These are phyloP conservation scores for Zizania palustris DNA, from an alignment of 202 grass and related monocot species.

Conservation along the genomic window DNA sequence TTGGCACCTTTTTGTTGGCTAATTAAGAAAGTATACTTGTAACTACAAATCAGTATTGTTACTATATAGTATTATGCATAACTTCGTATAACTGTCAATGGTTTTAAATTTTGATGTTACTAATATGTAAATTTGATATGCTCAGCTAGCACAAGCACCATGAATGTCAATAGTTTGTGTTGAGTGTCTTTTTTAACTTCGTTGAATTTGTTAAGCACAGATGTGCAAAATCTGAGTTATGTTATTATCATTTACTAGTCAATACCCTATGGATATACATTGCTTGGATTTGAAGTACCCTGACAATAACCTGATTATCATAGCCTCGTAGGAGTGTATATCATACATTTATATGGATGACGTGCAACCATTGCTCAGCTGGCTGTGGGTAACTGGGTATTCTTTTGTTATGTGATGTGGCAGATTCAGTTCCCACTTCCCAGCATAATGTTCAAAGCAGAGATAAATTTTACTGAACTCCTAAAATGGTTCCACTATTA, in stretches of 20 bases:
- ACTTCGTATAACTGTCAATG: slow-evolving; percentile 4
- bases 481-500: background rate
- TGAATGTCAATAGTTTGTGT: background rate
- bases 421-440: background rate
- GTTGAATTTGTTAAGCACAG: slow-evolving; percentile 28
- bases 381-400: background rate
- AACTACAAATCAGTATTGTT: background rate
- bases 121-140: slow-evolving; percentile 1
- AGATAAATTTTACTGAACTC: background rate
- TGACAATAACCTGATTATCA: background rate
- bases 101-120: background rate
- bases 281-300: background rate
- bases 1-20: slow-evolving; percentile 32
- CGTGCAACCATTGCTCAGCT: background rate
- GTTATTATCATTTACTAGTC: slow-evolving; percentile 13
- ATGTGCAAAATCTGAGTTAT: slow-evolving; percentile 22
- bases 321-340: background rate
- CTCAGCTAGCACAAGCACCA: background rate
- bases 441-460: background rate
- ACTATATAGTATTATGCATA: background rate
- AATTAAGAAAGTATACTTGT: slow-evolving; percentile 25
- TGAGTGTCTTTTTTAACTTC: background rate
- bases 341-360: no score
- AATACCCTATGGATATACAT: background rate
- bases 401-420: background rate